These are phyloP conservation scores for Cryptococcus depauperatus DNA, from an alignment of 1,284 basidiomycete genomes.

Conservation along the genomic window DNA sequence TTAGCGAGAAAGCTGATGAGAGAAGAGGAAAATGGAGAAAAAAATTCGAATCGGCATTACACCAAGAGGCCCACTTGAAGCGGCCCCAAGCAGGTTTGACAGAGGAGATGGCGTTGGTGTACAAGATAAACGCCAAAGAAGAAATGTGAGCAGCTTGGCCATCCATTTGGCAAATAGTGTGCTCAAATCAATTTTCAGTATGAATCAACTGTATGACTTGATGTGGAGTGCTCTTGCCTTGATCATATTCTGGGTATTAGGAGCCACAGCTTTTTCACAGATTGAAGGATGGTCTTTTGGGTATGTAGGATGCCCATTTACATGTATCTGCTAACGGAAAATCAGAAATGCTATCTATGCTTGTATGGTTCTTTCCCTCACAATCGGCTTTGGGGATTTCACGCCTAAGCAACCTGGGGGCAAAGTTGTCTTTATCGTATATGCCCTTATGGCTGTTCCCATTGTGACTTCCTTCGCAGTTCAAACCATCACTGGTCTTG, in stretches of 20 bases:
- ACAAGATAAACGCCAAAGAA: constrained; percentile 38
- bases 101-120: constrained; percentile 42
- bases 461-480: constrained; percentile 48
- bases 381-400: constrained; percentile 44
- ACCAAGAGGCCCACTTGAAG: constrained; percentile 22
- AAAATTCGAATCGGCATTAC: constrained; percentile 34
- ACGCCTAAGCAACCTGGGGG: constrained; percentile 33
- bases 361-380: constrained; percentile 38
- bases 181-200: constrained; percentile 23
- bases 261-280: constrained; percentile 36
- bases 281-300: constrained; percentile 44
- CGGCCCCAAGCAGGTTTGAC: constrained; percentile 33
- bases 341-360: constrained; percentile 27
- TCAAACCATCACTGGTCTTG: constrained; percentile 44
- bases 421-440: constrained; percentile 44
- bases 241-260: constrained; percentile 41
- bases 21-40: constrained; percentile 39
- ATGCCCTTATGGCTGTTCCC: constrained; percentile 45
- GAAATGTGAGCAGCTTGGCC: constrained; percentile 39
- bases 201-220: constrained; percentile 41
- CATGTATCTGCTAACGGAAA: neutral
- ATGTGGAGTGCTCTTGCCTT: constrained; percentile 37
- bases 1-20: constrained; percentile 26
- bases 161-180: too few species aligned
- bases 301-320: constrained; percentile 11